Percentiles rank a stretch among this genome's conserved stretches.
Conservation (phyloP, 106 monocot species). For the Amphibolis antarctica region DNA sequence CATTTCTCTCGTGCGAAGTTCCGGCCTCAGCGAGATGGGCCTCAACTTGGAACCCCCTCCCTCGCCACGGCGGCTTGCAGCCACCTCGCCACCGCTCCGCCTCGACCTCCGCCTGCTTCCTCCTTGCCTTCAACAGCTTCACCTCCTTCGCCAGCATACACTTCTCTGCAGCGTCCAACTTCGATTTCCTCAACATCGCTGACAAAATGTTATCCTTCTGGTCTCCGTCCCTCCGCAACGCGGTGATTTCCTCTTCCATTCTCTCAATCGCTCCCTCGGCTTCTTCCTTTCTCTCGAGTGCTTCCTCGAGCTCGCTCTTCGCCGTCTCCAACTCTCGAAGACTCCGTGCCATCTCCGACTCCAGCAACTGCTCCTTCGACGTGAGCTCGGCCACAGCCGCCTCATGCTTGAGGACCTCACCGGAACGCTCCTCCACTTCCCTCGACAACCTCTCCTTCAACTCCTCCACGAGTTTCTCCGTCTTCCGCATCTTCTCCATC, state of each 20-base stretch:
- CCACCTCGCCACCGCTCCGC: slow-evolving; percentile 39
- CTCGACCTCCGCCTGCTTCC: slow-evolving; percentile 72
- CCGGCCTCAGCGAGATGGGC: slow-evolving; percentile 11
- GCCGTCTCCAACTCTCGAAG: slow-evolving; percentile 26
- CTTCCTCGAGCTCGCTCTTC: slow-evolving; percentile 39
- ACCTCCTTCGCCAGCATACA: slow-evolving; percentile 54
- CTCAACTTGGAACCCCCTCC: slow-evolving; percentile 15
- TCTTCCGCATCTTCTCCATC: slow-evolving; percentile 31
- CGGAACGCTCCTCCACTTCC: slow-evolving; percentile 30
- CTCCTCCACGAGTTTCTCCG: slow-evolving; percentile 34
- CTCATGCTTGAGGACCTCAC: slow-evolving; percentile 54
- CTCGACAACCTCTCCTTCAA: slow-evolving; percentile 27
- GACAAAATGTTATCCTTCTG: slow-evolving; percentile 89
- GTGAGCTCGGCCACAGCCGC: slow-evolving; percentile 43
- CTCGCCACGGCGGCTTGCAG: slow-evolving; percentile 25
- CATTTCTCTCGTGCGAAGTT: slow-evolving; percentile 14
- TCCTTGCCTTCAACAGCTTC: slow-evolving; percentile 52
- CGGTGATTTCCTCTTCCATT: slow-evolving; percentile 34
- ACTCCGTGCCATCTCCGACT: slow-evolving; percentile 32
- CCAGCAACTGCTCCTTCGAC: slow-evolving; percentile 42
- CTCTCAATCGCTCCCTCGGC: slow-evolving; percentile 24
- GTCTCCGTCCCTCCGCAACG: slow-evolving; percentile 37
- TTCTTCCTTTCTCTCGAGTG: slow-evolving; percentile 31
- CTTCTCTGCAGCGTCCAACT: slow-evolving; percentile 56
- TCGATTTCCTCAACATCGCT: slow-evolving; percentile 76